phyloP scores from a whole-genome alignment of 495 filamentous ascomycete genomes.

The Neurospora pannonica region DNA sequence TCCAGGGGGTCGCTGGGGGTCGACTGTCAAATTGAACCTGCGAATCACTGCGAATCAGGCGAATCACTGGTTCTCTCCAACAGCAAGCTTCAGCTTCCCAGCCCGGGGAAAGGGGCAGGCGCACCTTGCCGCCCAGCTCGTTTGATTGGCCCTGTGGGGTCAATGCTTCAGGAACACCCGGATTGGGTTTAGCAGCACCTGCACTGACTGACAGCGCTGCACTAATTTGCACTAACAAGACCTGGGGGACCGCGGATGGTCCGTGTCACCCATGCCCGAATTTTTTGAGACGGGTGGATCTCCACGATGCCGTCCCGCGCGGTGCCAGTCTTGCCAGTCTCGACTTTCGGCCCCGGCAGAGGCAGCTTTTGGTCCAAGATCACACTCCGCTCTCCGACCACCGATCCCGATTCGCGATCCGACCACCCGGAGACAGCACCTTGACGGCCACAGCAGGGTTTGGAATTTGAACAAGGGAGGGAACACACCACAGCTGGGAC shows the following conservation, averaged over 20 bases:
- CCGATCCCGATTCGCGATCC: not conserved
- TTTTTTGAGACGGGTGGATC: conserved; percentile 1
- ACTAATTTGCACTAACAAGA: not conserved
- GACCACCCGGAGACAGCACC: not conserved
- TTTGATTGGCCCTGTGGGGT: conserved; percentile 31
- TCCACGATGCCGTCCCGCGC: not conserved
- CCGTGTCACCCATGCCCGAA: conserved; percentile 18
- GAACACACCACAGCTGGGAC: not conserved
- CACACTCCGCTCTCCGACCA: not conserved
- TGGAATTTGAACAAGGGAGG: not conserved
- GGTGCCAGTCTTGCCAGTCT: not conserved
- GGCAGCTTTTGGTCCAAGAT: not conserved
- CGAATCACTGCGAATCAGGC: not conserved
- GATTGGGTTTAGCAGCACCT: conserved; percentile 13
- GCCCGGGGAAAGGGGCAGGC: conserved; percentile 35
- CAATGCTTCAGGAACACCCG: conserved; percentile 24
- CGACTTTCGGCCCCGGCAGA: not conserved
- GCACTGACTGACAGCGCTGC: conserved; percentile 6
- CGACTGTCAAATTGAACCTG: conserved; percentile 5
- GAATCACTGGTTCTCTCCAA: not conserved
- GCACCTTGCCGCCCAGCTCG: conserved; percentile 13
- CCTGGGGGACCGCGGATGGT: conserved; percentile 8
- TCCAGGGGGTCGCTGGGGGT: conserved; percentile 22
- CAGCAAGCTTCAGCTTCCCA: conserved; percentile 2
- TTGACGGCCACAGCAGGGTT: not conserved